Base-by-base conservation (phyloP, 495 filamentous ascomycete species). In the Neurospora africana region DNA sequence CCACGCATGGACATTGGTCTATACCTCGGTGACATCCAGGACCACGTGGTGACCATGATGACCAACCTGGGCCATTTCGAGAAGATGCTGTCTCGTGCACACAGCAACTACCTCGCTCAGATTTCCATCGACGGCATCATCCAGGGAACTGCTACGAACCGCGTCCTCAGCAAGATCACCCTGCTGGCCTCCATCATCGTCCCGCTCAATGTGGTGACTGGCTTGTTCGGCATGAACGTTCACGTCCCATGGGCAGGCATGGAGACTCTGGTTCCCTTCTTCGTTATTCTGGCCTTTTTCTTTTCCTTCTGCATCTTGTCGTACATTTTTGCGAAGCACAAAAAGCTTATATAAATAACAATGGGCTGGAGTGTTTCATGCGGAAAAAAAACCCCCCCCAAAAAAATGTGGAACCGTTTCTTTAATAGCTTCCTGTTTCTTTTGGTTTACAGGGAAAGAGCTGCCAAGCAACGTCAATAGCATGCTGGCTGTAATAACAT, bases 1-100 rank as follows among this genome's bases (percentile, higher is more conserved):
- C 95, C 95, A 0, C 91, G 93, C 35, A 94, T 93, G 80, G 95
- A 99, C 79, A 97, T 99, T 76, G 95, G 94, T 17, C 87, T 99
- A 73, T 99, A 98, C 77, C 85, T 99, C 4, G 92, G 93, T 73
- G 95, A 99, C 84, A 97, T 98, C 73, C 95, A 99, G 79, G 95
- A 99, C 82, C 95, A 99, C 86, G 95, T 99, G 40, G 93, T 99
- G 39, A 98, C 95, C 73, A 98, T 98, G 95, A 96, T 97, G 88
- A 92, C 90, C 74, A 99, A 97, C 80, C 83, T 99, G 70, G 89
- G 88, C 11, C 95, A 99, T 78, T 98, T 95, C 75, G 96, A 99
- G 79, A 98, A 98, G 84, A 98, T 99, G 87, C 88, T 99, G 70
- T 93, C 91, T 8, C 91, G 96, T 27, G 91, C 90, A n/a, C 96